Base-by-base conservation (phyloP, 2,329 filamentous ascomycete genomes). In the Curvularia spicifera region DNA sequence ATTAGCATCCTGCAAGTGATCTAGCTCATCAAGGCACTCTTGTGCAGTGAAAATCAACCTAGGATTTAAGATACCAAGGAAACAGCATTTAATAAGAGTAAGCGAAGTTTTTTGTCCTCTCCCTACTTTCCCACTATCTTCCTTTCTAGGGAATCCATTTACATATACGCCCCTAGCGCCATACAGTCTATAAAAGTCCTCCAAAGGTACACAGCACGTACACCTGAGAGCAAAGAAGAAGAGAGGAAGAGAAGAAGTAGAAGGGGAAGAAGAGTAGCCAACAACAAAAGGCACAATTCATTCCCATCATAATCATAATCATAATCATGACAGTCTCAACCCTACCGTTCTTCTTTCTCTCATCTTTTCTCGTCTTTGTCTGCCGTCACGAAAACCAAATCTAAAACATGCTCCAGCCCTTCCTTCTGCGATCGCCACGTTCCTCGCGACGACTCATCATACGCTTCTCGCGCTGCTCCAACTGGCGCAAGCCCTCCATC, bases 401-500 rank as follows among this genome's bases (percentile, higher is more conserved):
- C 54, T 66, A 75, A 42, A 75, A 74, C 39, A 74, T 44, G 49
- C 67, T 71, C 72, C 73, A 75, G 4, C 72, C 69, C 12, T 67
- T 67, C 57, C 70, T 75, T 49, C 68, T 65, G 43, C 65, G 56
- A 43, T 67, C 64, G 15, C 65, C 68, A 54, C 68, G 60, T 37
- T 68, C 61, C 46, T 69, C 67, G 2, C 62, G 55, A 3, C 71
- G 51, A 0, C 60, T 57, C 29, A 68, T 65, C 58, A 67, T 79
- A 29, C 86, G 82, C 71, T 87, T 87, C 65, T 89, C 89, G 53
- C 89, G 82, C 9, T 89, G 89, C 71, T 98, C 93, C 8, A 99
- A 81, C 70, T 93, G 89, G 58, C 91, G 84, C 69, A 99, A 79
- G 57, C 91, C 90, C 75, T 98, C 93, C 86, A 99, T 98, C 83